Evolutionary conservation across 495 filamentous ascomycete genomes (phyloP).

Genomic region (Zalerion maritima): DNA sequence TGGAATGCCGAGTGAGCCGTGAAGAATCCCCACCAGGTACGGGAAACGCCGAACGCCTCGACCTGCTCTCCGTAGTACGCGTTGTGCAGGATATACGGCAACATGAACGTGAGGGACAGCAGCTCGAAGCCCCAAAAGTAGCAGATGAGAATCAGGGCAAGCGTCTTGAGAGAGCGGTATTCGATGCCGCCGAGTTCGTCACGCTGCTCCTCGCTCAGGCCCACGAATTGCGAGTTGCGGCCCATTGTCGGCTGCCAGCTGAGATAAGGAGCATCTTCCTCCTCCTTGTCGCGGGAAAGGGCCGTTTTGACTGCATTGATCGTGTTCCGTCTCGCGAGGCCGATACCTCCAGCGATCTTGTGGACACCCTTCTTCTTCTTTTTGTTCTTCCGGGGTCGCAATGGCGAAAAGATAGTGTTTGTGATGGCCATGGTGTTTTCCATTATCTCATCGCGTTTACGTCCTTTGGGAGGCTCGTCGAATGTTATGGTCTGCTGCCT

Average conservation of each 20-base stretch:
- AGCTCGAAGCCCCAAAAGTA: conserved; percentile 69
- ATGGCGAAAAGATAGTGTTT: conserved; percentile 15
- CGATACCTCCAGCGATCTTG: conserved; percentile 1
- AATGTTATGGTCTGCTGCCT: conserved; percentile 47
- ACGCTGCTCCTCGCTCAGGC: conserved; percentile 74
- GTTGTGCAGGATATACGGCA: conserved; percentile 63
- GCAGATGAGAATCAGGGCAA: conserved; percentile 56
- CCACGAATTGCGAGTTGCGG: conserved; percentile 80
- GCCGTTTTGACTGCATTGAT: conserved; percentile 17
- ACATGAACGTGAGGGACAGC: conserved; percentile 53
- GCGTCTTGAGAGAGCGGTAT: conserved; percentile 76
- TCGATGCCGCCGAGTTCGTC: conserved; percentile 92
- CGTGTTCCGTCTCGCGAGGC: conserved; percentile 15
- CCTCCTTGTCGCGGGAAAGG: conserved; percentile 29
- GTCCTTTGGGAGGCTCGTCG: conserved; percentile 42
- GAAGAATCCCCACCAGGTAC: conserved; percentile 85
- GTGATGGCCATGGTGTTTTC: conserved; percentile 21
- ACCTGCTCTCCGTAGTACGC: conserved; percentile 48
- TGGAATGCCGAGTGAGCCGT: conserved; percentile 76
- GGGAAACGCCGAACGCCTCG: conserved; percentile 41
- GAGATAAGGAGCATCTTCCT: conserved; percentile 60
- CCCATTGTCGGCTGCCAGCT: conserved; percentile 88
- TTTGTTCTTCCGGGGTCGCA: conserved; percentile 20
- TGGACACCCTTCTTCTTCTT: conserved; percentile 11
- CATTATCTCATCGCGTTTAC: conserved; percentile 18